Conservation (phyloP, 768 basidiomycete species). For the Inosperma sp. region DNA sequence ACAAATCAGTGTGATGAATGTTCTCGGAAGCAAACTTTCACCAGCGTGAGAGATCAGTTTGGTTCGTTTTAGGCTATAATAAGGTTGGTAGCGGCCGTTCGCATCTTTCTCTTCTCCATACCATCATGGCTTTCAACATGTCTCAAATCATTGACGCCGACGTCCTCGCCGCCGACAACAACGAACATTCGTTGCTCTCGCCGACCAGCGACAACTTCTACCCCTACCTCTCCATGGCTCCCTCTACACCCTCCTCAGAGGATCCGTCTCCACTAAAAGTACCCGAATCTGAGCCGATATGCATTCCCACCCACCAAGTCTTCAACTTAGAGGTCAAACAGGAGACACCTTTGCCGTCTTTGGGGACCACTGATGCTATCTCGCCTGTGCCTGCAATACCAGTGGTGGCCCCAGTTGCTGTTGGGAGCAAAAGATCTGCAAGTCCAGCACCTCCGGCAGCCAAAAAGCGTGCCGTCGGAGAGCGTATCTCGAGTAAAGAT, state of each 20-base stretch:
- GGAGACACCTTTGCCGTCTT: slow-evolving; percentile 27
- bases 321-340: slow-evolving; percentile 50
- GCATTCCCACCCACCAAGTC: slow-evolving; percentile 67
- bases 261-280: slow-evolving; percentile 22
- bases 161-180: slow-evolving; percentile 53
- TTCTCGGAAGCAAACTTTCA: too few species aligned
- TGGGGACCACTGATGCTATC: background rate
- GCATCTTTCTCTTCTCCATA: slow-evolving; percentile 16
- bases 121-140: slow-evolving; percentile 33
- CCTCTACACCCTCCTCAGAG: slow-evolving; percentile 46
- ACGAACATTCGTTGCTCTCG: slow-evolving; percentile 47
- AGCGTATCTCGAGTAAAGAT: slow-evolving; percentile 65
- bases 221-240: slow-evolving; percentile 46
- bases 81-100: slow-evolving; percentile 11
- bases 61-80: too few species aligned
- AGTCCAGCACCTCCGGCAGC: slow-evolving; percentile 36
- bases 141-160: slow-evolving; percentile 57
- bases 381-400: slow-evolving; percentile 19
- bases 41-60: too few species aligned
- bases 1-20: too few species aligned
- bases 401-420: slow-evolving; percentile 31
- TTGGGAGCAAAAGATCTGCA: slow-evolving; percentile 42
- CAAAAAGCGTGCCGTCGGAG: slow-evolving; percentile 45
- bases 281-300: slow-evolving; percentile 49
- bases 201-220: slow-evolving; percentile 34